Evolutionary conservation across 768 basidiomycete species (phyloP), one percentile per base, ranked within the genome.

Genomic region (Boletus rufocinnamomeus): DNA sequence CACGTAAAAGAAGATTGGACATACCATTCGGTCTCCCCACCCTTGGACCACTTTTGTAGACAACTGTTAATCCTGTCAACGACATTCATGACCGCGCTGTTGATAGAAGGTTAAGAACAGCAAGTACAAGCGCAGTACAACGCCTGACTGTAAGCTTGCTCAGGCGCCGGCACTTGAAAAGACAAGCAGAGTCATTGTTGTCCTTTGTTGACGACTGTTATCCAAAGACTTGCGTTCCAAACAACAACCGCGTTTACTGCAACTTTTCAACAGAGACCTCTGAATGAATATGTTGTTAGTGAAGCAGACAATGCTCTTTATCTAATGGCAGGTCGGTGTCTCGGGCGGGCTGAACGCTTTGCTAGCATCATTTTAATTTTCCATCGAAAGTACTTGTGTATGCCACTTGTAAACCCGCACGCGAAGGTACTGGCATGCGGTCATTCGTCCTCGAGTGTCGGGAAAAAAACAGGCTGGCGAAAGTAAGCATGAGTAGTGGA

Each of bases 21-120:
- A 63, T 62, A 87, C 88, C 87, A 88, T 76, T 86, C 81, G 3
- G 75, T 72, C 61, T 85, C 84, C 30, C 88, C 88, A 53, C 80
- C 82, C 60, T 72, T 81, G 27, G 71, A 72, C 88, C 88, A 90
- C 27, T 66, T 77, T 57, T 73, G 70, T 34, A 89, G 61, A 68
- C 75, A 84, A 30, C 66, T 73, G 58, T 77, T 79, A 44, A 88
- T 79, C 56, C 66, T 80, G 59, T 77, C 76, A 32, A 88, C 77
- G 64, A 87, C 79, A 66, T 89, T 81, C 88, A 89, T 89, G 57
- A 37, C 65, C 61, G 38, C 25, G 40, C 63, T 55, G 47, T 60
- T 48, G 49, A 34, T 14, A 34, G 11, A 58, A 55, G 30, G 54
- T 52, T 49, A 19, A 52, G 28, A 52, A 60, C 48, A 52, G 49